Evolutionary conservation across 163 green algal species (phyloP).

Genomic region (Volvox carteri): DNA sequence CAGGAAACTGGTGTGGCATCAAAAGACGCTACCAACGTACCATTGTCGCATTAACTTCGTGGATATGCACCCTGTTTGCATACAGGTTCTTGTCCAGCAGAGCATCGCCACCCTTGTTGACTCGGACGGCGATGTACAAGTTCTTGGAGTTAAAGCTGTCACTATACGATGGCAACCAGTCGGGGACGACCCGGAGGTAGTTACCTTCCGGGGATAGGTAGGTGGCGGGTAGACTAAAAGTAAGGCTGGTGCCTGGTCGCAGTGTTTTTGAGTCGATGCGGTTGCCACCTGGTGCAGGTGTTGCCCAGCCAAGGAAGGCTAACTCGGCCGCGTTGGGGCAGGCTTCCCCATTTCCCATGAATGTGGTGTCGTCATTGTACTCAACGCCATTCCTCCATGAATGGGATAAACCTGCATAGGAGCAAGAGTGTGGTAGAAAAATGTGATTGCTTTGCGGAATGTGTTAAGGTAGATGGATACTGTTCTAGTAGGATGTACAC

Average conservation of each 20-base stretch:
- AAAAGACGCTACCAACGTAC: no score
- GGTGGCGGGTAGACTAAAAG: constrained; percentile 12
- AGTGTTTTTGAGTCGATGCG: background rate
- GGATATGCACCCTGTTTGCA: background rate
- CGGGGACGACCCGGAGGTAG: constrained; percentile 19
- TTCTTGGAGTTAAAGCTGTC: background rate
- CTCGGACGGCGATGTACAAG: constrained; percentile 3
- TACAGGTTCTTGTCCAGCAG: background rate
- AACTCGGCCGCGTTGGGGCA: constrained; percentile 30
- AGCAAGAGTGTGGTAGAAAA: no score
- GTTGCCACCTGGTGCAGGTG: background rate
- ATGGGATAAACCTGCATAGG: constrained; percentile 1
- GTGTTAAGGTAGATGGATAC: no score
- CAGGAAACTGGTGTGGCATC: no score
- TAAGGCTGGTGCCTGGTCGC: background rate
- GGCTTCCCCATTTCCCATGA: constrained; percentile 10
- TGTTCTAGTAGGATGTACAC: no score
- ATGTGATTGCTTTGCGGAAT: no score
- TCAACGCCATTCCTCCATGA: background rate
- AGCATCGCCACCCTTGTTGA: background rate
- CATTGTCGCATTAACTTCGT: constrained; percentile 1
- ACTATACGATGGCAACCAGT: background rate
- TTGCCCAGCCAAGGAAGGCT: background rate
- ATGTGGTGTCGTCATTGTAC: constrained; percentile 26
- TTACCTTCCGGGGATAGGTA: constrained; percentile 3